These are phyloP conservation scores for Psilocybe subaeruginosa DNA, from an alignment of 768 basidiomycete genomes.

Conservation along the genomic window DNA sequence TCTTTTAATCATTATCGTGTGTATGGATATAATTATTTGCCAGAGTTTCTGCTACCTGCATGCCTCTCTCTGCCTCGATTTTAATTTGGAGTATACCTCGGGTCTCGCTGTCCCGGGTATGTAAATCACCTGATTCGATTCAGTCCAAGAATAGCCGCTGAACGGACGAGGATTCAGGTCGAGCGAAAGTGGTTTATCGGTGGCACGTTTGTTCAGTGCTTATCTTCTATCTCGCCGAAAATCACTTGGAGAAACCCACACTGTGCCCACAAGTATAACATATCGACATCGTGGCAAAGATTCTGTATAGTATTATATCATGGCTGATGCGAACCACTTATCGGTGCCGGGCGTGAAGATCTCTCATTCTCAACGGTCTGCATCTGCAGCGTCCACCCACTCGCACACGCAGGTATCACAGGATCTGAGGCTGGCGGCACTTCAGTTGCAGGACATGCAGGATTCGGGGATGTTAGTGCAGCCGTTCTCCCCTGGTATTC, in stretches of 20 bases:
- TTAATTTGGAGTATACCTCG: background rate
- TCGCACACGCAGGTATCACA: slow-evolving; percentile 32
- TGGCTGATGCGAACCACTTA: slow-evolving; percentile 27
- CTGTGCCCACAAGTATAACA: slow-evolving; percentile 3
- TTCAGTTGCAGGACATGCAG: slow-evolving; percentile 54
- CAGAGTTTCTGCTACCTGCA: no score
- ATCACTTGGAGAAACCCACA: background rate
- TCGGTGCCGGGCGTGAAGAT: slow-evolving; percentile 26
- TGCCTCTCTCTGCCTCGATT: no score
- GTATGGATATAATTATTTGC: background rate
- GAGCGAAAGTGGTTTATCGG: background rate
- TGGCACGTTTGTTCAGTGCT: slow-evolving; percentile 1
- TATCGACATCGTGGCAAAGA: background rate
- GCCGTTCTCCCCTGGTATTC: slow-evolving; percentile 45
- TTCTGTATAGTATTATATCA: slow-evolving; percentile 12
- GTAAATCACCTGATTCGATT: background rate
- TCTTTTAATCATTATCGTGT: background rate
- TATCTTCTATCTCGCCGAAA: background rate
- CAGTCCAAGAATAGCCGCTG: background rate
- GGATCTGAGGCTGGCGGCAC: slow-evolving; percentile 53
- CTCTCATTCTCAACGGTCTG: background rate
- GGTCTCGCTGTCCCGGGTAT: background rate
- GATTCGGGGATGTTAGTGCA: slow-evolving; percentile 26
- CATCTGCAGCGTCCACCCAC: no score
- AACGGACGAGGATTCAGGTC: background rate